Evolutionary conservation across 805 yeast genomes (phyloP), one percentile per base, ranked within the genome.

Genomic region (Debaryomyces maramus): DNA sequence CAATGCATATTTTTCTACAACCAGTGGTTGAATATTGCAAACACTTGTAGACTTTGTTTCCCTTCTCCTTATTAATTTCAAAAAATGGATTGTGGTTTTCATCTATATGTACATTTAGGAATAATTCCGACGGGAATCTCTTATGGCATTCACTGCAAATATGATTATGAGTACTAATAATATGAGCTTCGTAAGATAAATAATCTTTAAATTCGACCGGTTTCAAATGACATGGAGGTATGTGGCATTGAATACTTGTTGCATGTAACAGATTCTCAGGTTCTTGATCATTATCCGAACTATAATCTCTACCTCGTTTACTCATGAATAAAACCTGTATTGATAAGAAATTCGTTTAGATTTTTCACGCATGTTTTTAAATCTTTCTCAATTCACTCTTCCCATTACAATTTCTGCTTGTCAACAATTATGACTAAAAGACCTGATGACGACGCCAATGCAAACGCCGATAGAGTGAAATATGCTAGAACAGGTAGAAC

Each of bases 21-120:
- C 50, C 58, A 11, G 48, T 47, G 5, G 59, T 65, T 7, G 31
- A 14, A 9, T 36, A 28, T n/a, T 41, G 33, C 32, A 77, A 70
- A 43, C 85, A 80, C 21, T 51, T 55, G 40, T 59, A 75, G 9
- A 65, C 53, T 38, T 66, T 60, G 10, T 60, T 70, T 0, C 78
- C 79, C 8, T 56, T 47, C 19, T 67, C 72, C 34, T 56, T 51
- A 33, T 56, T 50, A 3, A 70, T 61, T 15, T 46, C 45, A 4
- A 58, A 49, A 32, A 78, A 70, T 3, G 82, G 77, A 50, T 77
- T 73, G 48, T 80, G 85, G 40, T 61, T 59, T 46, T 80, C 85
- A 18, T 66, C 63, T 1, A 78, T 65, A 46, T 80, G 85, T 11
- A 79, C 47, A 4, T 67, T 64, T 15, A 80, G 56, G 6, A 72